Evolutionary conservation across 2,329 filamentous ascomycete species (phyloP).

Genomic region (Ophiocordyceps australis): DNA sequence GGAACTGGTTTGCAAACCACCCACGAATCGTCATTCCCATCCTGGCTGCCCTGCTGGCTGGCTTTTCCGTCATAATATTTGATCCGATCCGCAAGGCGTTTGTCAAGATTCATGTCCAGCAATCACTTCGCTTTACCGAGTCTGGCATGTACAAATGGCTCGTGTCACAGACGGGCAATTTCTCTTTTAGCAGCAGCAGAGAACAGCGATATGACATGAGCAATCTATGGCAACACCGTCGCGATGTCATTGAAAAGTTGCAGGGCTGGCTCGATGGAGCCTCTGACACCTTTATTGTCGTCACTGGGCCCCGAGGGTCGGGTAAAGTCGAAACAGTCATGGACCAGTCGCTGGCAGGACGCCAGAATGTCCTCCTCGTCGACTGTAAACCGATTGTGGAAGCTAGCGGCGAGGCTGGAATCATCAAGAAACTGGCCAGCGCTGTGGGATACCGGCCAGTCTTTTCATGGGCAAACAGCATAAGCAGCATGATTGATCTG

Average conservation of each 20-base stretch:
- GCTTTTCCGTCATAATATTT: constrained; percentile 73
- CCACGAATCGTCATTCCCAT: constrained; percentile 76
- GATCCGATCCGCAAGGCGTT: constrained; percentile 91
- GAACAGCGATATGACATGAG: constrained; percentile 52
- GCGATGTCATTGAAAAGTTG: constrained; percentile 64
- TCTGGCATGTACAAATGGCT: constrained; percentile 68
- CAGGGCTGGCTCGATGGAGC: constrained; percentile 77
- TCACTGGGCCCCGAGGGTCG: constrained; percentile 81
- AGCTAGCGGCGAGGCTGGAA: constrained; percentile 70
- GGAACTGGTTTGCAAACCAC: constrained; percentile 75
- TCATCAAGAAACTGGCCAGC: constrained; percentile 62
- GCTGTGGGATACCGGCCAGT: constrained; percentile 84
- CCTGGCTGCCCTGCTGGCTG: constrained; percentile 63
- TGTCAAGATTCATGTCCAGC: constrained; percentile 72
- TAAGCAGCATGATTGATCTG: constrained; percentile 82
- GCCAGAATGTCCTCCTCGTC: constrained; percentile 63
- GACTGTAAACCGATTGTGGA: constrained; percentile 92
- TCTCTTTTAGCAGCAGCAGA: constrained; percentile 40
- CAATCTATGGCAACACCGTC: constrained; percentile 77
- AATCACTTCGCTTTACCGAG: constrained; percentile 55
- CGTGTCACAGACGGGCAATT: constrained; percentile 39
- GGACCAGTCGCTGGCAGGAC: constrained; percentile 62
- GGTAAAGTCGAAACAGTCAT: constrained; percentile 80
- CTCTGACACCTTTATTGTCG: constrained; percentile 78
- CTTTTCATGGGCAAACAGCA: constrained; percentile 91